Evolutionary conservation across 441 rosid genomes (phyloP).

Genomic region (Metrosideros polymorpha): DNA sequence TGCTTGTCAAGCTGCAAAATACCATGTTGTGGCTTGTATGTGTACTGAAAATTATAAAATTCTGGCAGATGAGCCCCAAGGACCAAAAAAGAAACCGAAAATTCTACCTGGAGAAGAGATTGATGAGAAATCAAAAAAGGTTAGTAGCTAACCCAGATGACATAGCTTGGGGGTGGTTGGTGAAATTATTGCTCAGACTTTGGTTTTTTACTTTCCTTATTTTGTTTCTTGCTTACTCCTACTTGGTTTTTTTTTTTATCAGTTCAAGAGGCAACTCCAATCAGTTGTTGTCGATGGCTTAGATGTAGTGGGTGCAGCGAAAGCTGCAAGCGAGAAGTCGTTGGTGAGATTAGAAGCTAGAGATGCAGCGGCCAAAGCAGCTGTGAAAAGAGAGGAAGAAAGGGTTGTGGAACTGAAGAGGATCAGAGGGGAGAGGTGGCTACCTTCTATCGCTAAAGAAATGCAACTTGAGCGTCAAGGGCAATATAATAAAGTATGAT

Average conservation of each 20-base stretch:
- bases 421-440: slow-evolving; percentile 78
- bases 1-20: neutral
- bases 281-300: slow-evolving; percentile 56
- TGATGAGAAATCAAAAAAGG: slow-evolving; percentile 62
- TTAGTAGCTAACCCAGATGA: slow-evolving; percentile 7
- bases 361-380: slow-evolving; percentile 57
- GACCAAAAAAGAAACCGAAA: slow-evolving; percentile 73
- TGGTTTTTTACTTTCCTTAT: neutral
- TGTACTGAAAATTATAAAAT: slow-evolving; percentile 6
- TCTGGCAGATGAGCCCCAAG: slow-evolving; percentile 45
- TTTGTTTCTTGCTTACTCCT: neutral
- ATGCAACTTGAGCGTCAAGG: slow-evolving; percentile 30
- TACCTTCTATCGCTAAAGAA: slow-evolving; percentile 52
- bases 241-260: neutral
- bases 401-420: slow-evolving; percentile 63
- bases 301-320: slow-evolving; percentile 53
- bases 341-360: slow-evolving; percentile 54
- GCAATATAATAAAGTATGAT: neutral
- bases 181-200: neutral
- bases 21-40: neutral
- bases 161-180: neutral
- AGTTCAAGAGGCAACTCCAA: slow-evolving; percentile 48
- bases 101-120: slow-evolving; percentile 40
- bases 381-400: slow-evolving; percentile 69
- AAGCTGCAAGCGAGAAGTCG: slow-evolving; percentile 35